These are phyloP conservation scores for Arabidopsis suecica DNA, from an alignment of 345 rosid genomes.

Conservation along the genomic window DNA sequence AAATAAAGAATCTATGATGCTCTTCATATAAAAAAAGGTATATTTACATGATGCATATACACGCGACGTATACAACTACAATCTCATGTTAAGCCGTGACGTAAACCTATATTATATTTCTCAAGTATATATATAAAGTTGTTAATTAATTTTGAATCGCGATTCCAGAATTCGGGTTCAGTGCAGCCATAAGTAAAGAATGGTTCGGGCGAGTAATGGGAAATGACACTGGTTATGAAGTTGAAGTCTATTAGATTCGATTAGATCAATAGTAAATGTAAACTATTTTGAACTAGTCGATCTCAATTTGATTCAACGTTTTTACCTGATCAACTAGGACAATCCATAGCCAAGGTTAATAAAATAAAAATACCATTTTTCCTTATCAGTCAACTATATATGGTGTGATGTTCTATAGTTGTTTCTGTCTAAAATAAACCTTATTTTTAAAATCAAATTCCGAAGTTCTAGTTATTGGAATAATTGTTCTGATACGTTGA, in stretches of 20 bases:
- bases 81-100: slow-evolving; percentile 28
- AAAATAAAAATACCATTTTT: not conserved
- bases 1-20: slow-evolving; percentile 20
- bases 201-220: not conserved
- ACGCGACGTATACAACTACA: slow-evolving; percentile 29
- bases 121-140: not conserved
- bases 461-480: not conserved
- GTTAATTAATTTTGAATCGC: slow-evolving; percentile 6
- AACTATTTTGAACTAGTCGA: slow-evolving; percentile 10
- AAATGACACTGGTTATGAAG: slow-evolving; percentile 1
- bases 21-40: not conserved
- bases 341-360: not conserved
- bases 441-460: not conserved
- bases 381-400: slow-evolving; percentile 13
- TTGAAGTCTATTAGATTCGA: slow-evolving; percentile 6
- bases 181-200: not conserved
- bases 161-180: not conserved
- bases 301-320: not conserved
- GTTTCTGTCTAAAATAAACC: slow-evolving; percentile 7
- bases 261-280: slow-evolving; percentile 1
- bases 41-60: slow-evolving; percentile 11
- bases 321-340: slow-evolving; percentile 14
- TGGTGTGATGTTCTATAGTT: slow-evolving; percentile 28
- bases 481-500: not conserved
- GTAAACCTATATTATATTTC: slow-evolving; percentile 11